These are phyloP conservation scores for Fraxinus ornus DNA, from an alignment of 305 asterid species.

Conservation along the genomic window DNA sequence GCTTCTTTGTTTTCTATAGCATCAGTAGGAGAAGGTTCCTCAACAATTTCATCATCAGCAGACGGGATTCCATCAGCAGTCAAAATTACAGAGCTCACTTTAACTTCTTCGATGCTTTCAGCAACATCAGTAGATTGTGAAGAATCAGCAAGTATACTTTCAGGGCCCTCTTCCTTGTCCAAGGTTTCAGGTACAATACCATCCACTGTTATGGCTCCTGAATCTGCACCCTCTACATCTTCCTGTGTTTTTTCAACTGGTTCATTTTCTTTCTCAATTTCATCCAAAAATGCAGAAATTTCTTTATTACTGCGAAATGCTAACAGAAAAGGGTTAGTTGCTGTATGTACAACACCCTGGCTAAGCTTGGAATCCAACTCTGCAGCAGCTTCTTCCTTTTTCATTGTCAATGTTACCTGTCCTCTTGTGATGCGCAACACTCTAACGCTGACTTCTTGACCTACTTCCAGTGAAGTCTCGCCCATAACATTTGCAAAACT, in stretches of 20 bases:
- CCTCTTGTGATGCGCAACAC: constrained; percentile 81
- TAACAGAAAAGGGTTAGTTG: constrained; percentile 80
- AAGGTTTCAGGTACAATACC: constrained; percentile 24
- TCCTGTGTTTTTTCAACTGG: constrained; percentile 30
- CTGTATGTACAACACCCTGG: constrained; percentile 60
- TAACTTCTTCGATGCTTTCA: constrained; percentile 9
- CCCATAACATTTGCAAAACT: constrained; percentile 64
- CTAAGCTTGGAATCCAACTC: constrained; percentile 56
- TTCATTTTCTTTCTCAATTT: constrained; percentile 46
- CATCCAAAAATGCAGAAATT: constrained; percentile 70
- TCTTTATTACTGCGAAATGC: constrained; percentile 70
- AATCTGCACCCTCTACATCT: constrained; percentile 28
- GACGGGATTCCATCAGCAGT: constrained; percentile 24
- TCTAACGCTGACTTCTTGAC: constrained; percentile 92
- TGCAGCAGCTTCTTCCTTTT: constrained; percentile 58
- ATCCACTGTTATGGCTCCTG: constrained; percentile 16
- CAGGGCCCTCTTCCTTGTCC: constrained; percentile 25
- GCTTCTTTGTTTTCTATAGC: constrained; percentile 39
- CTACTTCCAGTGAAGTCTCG: constrained; percentile 68
- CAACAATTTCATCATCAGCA: constrained; percentile 17
- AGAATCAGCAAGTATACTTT: constrained; percentile 25
- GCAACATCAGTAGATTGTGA: constrained; percentile 11
- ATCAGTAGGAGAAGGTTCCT: constrained; percentile 22
- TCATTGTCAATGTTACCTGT: constrained; percentile 88
- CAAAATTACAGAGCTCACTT: constrained; percentile 24